phyloP scores from a whole-genome alignment of 2,329 filamentous ascomycete species.

The Dendrostoma leiphaemia region DNA sequence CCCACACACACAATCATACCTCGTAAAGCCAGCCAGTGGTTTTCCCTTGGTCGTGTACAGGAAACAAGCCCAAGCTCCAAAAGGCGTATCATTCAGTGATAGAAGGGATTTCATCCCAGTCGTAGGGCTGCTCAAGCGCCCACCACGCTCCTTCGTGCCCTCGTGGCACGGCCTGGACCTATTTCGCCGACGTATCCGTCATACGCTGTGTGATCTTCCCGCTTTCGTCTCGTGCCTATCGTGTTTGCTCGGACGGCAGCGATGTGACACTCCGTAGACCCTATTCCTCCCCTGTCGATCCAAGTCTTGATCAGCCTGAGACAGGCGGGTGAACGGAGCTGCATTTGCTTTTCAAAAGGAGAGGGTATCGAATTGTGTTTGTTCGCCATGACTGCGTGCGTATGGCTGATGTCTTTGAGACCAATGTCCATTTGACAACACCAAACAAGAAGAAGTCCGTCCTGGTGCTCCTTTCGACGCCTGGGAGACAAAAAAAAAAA shows the following conservation, averaged over 20 bases:
- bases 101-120: neutral
- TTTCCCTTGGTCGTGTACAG: neutral
- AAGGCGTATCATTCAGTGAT: slow-evolving; percentile 2
- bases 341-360: neutral
- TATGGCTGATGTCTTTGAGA: neutral
- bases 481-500: too few relatives aligned
- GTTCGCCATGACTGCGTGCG: neutral
- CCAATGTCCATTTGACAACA: too few relatives aligned
- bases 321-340: neutral
- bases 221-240: neutral
- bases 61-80: slow-evolving; percentile 4
- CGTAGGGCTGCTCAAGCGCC: too few relatives aligned
- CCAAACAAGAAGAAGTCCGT: too few relatives aligned
- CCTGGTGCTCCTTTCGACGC: too few relatives aligned
- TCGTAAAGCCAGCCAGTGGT: slow-evolving; percentile 5
- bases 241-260: neutral
- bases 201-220: neutral
- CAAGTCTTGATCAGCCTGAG: too few relatives aligned
- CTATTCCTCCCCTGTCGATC: neutral
- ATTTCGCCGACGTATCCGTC: neutral
- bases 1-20: neutral
- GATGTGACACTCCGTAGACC: neutral
- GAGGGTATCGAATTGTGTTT: neutral
- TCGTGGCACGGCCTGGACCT: too few relatives aligned
- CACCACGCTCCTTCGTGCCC: too few relatives aligned